Conservation (phyloP, 2,329 filamentous ascomycete genomes). For the Curvularia lunata region DNA sequence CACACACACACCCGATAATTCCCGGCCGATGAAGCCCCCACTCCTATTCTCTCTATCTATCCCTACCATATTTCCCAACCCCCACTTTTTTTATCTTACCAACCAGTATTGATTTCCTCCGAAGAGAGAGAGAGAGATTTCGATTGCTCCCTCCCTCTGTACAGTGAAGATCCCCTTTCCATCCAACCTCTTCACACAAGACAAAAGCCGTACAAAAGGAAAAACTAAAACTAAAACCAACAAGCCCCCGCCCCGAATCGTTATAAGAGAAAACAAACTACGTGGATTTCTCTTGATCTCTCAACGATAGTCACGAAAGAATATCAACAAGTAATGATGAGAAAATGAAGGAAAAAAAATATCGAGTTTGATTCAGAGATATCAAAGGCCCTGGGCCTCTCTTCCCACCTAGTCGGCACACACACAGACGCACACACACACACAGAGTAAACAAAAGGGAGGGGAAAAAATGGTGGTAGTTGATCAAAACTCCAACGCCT, state of each 20-base stretch:
- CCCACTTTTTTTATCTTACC: too few species aligned
- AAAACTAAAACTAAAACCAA: neutral
- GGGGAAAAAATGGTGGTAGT: neutral
- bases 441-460: neutral
- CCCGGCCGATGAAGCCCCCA: too few species aligned
- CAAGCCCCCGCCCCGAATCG: neutral
- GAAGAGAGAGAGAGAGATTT: too few species aligned
- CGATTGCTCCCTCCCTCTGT: too few species aligned
- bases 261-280: neutral
- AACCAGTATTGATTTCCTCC: too few species aligned
- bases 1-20: too few species aligned
- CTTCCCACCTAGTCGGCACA: neutral
- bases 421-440: neutral
- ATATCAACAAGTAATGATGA: neutral
- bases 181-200: conserved; percentile 4
- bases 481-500: conserved; percentile 22
- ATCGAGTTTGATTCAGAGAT: neutral
- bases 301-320: conserved; percentile 27
- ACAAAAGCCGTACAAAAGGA: conserved; percentile 7
- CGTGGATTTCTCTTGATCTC: neutral
- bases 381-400: neutral
- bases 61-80: too few species aligned
- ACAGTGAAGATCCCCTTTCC: too few species aligned
- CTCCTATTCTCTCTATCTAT: too few species aligned
- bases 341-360: neutral